Conservation (phyloP, 2,329 filamentous ascomycete species). For the Catunica adiposa region DNA sequence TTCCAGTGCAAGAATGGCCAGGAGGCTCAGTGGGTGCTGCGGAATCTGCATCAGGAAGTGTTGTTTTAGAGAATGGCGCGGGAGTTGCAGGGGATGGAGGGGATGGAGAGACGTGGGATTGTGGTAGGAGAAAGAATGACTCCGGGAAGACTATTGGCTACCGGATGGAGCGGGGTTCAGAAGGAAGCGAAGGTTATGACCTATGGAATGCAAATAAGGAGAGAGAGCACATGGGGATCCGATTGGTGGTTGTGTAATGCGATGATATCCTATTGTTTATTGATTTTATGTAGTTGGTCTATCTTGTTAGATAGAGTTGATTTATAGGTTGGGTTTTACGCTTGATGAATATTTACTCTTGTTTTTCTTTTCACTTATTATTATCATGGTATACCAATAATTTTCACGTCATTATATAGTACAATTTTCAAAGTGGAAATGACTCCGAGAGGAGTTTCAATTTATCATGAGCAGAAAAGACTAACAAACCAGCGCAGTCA, state of each 20-base stretch:
- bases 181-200: not conserved
- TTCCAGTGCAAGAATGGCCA: slow-evolving; percentile 39
- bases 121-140: not conserved
- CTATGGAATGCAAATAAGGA: not conserved
- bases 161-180: not conserved
- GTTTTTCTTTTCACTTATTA: not conserved
- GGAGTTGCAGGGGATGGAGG: not conserved
- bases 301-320: not conserved
- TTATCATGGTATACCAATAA: too few relatives aligned
- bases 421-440: not conserved
- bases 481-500: slow-evolving; percentile 1
- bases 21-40: slow-evolving; percentile 39
- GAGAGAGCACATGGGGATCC: not conserved
- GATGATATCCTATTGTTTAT: not conserved
- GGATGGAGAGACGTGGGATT: not conserved
- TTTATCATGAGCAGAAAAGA: slow-evolving; percentile 4
- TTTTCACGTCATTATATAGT: not conserved
- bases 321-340: not conserved
- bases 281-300: not conserved
- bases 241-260: not conserved
- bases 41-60: slow-evolving; percentile 41
- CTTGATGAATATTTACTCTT: not conserved
- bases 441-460: not conserved
- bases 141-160: not conserved
- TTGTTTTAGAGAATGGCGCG: slow-evolving; percentile 10